phyloP scores from a whole-genome alignment of 1,139 yeast genomes.

The Scheffersomyces stambukii region DNA sequence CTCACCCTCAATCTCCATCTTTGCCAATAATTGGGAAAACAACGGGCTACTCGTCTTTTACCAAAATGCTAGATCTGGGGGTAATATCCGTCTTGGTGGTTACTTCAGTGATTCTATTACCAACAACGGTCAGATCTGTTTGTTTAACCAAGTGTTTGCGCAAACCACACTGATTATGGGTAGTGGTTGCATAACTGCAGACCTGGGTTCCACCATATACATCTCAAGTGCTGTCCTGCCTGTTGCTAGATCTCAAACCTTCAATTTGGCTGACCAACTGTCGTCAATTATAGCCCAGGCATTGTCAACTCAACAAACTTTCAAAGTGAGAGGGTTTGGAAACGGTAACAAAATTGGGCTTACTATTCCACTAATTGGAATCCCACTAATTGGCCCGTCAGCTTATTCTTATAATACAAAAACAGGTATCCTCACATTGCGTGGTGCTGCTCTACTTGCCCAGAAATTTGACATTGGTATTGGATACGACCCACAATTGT shows the following conservation, averaged over 20 bases:
- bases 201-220: slow-evolving; percentile 14
- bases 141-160: slow-evolving; percentile 16
- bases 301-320: slow-evolving; percentile 12
- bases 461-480: slow-evolving; percentile 15
- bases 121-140: slow-evolving; percentile 25
- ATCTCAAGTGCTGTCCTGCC: slow-evolving; percentile 9
- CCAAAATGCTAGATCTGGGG: slow-evolving; percentile 14
- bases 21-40: slow-evolving; percentile 20
- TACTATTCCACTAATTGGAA: slow-evolving; percentile 9
- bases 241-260: slow-evolving; percentile 12
- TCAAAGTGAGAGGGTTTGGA: slow-evolving; percentile 28
- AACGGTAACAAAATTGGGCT: slow-evolving; percentile 24
- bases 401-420: slow-evolving; percentile 1
- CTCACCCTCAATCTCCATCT: slow-evolving; percentile 11
- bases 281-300: slow-evolving; percentile 12
- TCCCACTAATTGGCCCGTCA: neutral
- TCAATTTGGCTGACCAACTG: slow-evolving; percentile 11
- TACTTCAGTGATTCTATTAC: slow-evolving; percentile 8
- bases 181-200: slow-evolving; percentile 23
- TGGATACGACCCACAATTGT: slow-evolving; percentile 9
- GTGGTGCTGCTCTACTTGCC: slow-evolving; percentile 3
- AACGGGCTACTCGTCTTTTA: slow-evolving; percentile 20
- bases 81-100: slow-evolving; percentile 11
- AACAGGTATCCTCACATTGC: slow-evolving; percentile 18
- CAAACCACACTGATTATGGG: slow-evolving; percentile 21